These are phyloP conservation scores for Cordyceps militaris DNA, from an alignment of 2,329 filamentous ascomycete genomes.

Conservation along the genomic window DNA sequence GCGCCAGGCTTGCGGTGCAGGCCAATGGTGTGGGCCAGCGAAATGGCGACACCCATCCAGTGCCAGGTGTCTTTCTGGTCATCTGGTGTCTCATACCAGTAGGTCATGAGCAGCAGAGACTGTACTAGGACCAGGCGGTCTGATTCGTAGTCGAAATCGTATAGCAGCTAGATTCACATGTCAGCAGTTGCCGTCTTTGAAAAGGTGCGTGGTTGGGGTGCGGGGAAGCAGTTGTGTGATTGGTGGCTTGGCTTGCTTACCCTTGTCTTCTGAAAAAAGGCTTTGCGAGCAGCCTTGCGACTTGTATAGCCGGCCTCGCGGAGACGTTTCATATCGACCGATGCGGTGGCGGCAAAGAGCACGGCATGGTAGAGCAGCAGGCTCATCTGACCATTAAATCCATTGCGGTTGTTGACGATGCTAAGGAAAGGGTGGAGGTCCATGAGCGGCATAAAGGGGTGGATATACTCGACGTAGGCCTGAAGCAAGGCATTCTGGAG, in stretches of 20 bases:
- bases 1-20: constrained; percentile 77
- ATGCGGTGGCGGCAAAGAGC: constrained; percentile 89
- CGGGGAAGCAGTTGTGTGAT: not conserved
- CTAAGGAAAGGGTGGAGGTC: constrained; percentile 57
- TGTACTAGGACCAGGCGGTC: constrained; percentile 87
- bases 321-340: constrained; percentile 73
- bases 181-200: constrained; percentile 16
- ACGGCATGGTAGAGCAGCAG: constrained; percentile 86
- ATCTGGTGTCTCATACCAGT: constrained; percentile 95
- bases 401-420: constrained; percentile 59
- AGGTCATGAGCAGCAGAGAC: constrained; percentile 84
- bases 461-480: constrained; percentile 80
- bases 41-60: constrained; percentile 96
- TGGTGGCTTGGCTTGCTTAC: constrained; percentile 40
- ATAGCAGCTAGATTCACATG: constrained; percentile 52
- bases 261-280: constrained; percentile 83
- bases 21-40: constrained; percentile 86
- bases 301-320: constrained; percentile 69
- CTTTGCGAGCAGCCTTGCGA: constrained; percentile 75
- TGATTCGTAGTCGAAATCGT: constrained; percentile 91
- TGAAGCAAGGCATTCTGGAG: constrained; percentile 77
- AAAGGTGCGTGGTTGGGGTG: not conserved
- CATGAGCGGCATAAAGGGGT: constrained; percentile 88
- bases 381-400: constrained; percentile 65
- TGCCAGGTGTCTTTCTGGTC: constrained; percentile 98